A percentile compares a stretch with the other conserved stretches of the same genome.
Evolutionary conservation across 108 stramenopile species (phyloP).

Genomic region (Skeletonema grethae): DNA sequence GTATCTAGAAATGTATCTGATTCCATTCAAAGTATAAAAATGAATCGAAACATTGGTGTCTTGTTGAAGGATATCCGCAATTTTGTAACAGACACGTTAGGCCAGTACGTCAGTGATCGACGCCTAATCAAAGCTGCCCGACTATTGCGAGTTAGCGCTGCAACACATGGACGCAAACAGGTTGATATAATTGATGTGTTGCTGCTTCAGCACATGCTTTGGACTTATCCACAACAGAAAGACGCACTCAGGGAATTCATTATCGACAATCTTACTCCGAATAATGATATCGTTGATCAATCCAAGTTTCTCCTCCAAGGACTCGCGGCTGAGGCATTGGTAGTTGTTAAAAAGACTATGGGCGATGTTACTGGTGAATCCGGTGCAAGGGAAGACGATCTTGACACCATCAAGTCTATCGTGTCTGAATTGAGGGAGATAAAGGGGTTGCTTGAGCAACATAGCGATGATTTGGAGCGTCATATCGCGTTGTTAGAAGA

Average conservation of each 20-base stretch:
- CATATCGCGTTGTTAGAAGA: conserved; percentile 49
- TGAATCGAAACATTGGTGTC: conserved; percentile 47
- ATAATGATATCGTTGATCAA: conserved; percentile 28
- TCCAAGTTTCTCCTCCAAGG: conserved; percentile 61
- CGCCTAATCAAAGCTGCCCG: conserved; percentile 65
- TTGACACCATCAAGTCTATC: conserved; percentile 48
- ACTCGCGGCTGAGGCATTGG: conserved; percentile 50
- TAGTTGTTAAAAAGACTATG: conserved; percentile 54
- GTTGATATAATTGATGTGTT: conserved; percentile 71
- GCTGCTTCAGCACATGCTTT: conserved; percentile 64
- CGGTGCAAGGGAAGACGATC: conserved; percentile 60
- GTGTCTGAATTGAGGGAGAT: conserved; percentile 44
- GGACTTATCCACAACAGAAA: conserved; percentile 64
- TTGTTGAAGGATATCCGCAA: conserved; percentile 56
- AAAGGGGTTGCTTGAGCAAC: conserved; percentile 32
- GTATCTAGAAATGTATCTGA: conserved; percentile 35
- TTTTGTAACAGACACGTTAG: conserved; percentile 58
- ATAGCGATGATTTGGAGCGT: conserved; percentile 41
- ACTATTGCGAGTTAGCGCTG: conserved; percentile 65
- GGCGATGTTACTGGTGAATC: conserved; percentile 60
- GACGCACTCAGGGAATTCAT: conserved; percentile 61
- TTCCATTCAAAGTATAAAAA: conserved; percentile 38
- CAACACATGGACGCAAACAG: conserved; percentile 54
- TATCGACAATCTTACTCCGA: conserved; percentile 64
- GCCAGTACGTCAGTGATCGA: conserved; percentile 65